These are phyloP conservation scores for Gremmenia infestans DNA, from an alignment of 2,329 filamentous ascomycete genomes.

Conservation along the genomic window DNA sequence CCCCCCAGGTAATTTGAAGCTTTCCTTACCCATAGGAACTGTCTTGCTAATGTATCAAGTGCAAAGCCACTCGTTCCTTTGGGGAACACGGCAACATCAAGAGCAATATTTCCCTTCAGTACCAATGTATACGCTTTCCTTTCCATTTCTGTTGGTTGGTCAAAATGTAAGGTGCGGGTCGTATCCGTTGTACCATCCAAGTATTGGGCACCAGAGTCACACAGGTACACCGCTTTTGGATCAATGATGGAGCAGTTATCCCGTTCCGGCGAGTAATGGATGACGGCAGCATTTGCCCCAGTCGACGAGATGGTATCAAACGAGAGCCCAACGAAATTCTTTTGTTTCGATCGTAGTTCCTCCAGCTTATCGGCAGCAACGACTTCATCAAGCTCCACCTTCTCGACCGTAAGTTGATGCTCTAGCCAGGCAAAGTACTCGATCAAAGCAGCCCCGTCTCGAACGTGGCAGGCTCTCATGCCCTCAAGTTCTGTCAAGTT, in stretches of 20 bases:
- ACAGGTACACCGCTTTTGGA: constrained; percentile 81
- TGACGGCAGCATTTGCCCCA: constrained; percentile 77
- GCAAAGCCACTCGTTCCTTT: constrained; percentile 94
- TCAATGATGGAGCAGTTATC: constrained; percentile 81
- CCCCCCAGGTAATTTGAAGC: not conserved
- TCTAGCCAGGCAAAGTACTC: constrained; percentile 98
- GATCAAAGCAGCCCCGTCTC: constrained; percentile 84
- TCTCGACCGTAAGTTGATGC: constrained; percentile 72
- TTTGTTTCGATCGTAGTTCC: constrained; percentile 59
- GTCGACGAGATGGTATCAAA: constrained; percentile 97
- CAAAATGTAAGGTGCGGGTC: constrained; percentile 89
- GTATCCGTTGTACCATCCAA: constrained; percentile 94
- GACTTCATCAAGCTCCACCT: constrained; percentile 76
- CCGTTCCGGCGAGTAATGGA: constrained; percentile 88
- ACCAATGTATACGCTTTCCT: constrained; percentile 90
- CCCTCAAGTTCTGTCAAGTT: constrained; percentile 84
- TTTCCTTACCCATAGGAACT: constrained; percentile 75
- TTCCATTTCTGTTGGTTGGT: constrained; percentile 75
- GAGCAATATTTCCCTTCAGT: constrained; percentile 85
- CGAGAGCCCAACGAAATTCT: constrained; percentile 82
- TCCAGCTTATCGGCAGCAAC: constrained; percentile 89
- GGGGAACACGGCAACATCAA: constrained; percentile 83
- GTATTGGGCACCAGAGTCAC: constrained; percentile 96
- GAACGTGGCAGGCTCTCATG: constrained; percentile 90
- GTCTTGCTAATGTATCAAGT: constrained; percentile 80